These are phyloP conservation scores for Pseudogymnoascus sp. DNA, from an alignment of 2,329 filamentous ascomycete species.

Conservation along the genomic window DNA sequence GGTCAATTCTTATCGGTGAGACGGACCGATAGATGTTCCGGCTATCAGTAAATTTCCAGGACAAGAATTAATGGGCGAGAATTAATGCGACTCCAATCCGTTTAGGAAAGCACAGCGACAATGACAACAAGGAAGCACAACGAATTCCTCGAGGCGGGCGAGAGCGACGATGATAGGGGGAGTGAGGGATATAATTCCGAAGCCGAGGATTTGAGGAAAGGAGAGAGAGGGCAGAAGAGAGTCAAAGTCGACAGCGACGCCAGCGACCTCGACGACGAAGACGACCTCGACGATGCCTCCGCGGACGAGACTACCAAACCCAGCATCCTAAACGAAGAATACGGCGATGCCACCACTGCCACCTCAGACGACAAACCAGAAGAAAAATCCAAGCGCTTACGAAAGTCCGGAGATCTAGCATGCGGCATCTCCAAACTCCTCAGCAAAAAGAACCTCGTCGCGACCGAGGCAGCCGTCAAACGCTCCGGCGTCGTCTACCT, in stretches of 20 bases:
- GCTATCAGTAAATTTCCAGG: slow-evolving; percentile 4
- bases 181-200: slow-evolving; percentile 58
- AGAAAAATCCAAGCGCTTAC: slow-evolving; percentile 19
- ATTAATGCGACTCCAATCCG: background rate
- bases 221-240: slow-evolving; percentile 52
- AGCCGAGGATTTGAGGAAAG: slow-evolving; percentile 56
- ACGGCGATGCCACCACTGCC: slow-evolving; percentile 22
- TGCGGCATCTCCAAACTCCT: slow-evolving; percentile 45
- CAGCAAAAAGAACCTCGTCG: slow-evolving; percentile 59
- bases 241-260: slow-evolving; percentile 44
- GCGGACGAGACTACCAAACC: slow-evolving; percentile 20
- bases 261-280: slow-evolving; percentile 32
- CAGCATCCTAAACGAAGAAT: slow-evolving; percentile 23
- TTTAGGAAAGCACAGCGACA: slow-evolving; percentile 10
- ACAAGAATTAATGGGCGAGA: background rate
- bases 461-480: slow-evolving; percentile 53
- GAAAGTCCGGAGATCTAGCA: slow-evolving; percentile 32
- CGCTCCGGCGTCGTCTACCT: slow-evolving; percentile 77
- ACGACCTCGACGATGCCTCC: slow-evolving; percentile 19
- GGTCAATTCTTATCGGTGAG: background rate
- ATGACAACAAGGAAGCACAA: slow-evolving; percentile 66
- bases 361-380: slow-evolving; percentile 16
- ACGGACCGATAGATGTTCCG: background rate
- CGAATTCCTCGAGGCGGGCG: slow-evolving; percentile 55
- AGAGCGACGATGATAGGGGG: slow-evolving; percentile 45